Evolutionary conservation across 345 rosid genomes (phyloP), one percentile per base, ranked within the genome.

Genomic region (Lepidium africanum): DNA sequence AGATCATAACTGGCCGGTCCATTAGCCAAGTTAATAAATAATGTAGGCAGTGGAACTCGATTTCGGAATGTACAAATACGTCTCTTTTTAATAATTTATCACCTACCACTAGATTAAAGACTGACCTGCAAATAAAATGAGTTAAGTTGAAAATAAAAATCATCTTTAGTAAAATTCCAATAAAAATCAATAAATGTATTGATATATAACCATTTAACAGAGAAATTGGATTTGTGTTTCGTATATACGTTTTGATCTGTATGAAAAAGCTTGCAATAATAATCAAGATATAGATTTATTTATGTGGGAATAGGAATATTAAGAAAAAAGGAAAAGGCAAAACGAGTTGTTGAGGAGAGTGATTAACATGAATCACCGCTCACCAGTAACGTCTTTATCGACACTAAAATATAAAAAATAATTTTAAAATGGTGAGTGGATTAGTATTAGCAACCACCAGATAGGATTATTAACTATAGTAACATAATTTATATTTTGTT

Each of bases 291-390:
- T 9, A 33, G 19, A 39, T 3, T 27, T 52, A 27, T 32, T 33
- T 7, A n/a, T 58, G 49, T 63, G 69, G 71, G 71, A 66, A 79
- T 57, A 73, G 51, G 58, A 79, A 66, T 77, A 69, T 74, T 64
- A 4, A 0, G 5, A 27, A 53, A 69, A 63, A 47, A 21, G 2
- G 1, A 76, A 71, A 75, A 63, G 51, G 54, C 48, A 51, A 59
- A 30, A 15, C 10, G 21, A 40, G 67, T 65, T 51, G 61, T 59
- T 51, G 77, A 73, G 14, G 56, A 53, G 77, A 59, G 36, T 73
- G 77, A 73, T 73, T 50, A 73, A 66, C 62, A 73, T 66, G 68
- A 73, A 66, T 74, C 68, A 73, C 60, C 75, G 62, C 75, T 61
- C 71, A 73, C 67, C 77, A 50, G 75, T 65, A 53, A 43, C 68